Base-by-base conservation (phyloP, 169 alveolate genomes). In the Sarcocystis neurona region DNA sequence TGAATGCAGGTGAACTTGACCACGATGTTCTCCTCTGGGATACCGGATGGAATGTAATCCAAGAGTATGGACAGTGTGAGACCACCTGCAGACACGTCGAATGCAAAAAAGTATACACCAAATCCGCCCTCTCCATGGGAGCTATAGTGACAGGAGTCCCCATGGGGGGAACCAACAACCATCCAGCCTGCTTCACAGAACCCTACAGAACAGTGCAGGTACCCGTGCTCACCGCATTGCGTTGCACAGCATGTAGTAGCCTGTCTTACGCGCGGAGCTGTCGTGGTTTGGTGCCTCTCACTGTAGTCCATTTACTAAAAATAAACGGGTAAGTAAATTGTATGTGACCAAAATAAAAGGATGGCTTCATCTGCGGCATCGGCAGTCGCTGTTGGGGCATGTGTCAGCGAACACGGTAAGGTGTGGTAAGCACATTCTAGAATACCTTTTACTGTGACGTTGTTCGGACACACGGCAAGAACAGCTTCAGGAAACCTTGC, bases 11-110 rank as follows among this genome's bases (percentile, higher is more conserved):
- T 63, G 15, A 63, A 63, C 43, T 20, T 63, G 30, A 30, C 75
- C 43, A 63, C 75, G 75, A 63, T 20, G 10, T 63, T 44, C 12
- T 63, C 75, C 43, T 63, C 75, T 63, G 75, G 75, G 34, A 30
- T 44, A 63, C 75, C 75, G 3, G 15, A 44, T 6, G 75, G 75
- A 44, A 63, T 39, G 43, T 63, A 63, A 18, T 63, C 75, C 46
- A 63, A 20, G 30, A 63, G 34, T 32, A 63, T 63, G 12, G 43
- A 32, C 46, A 63, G 75, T 30, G 30, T 15, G 18, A 63, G 43
- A 30, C 75, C 75, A 20, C 75, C 75, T 63, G 70, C n/a, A 63
- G 43, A 20, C 12, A 44, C 6, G 27, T 10, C 60, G 34, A 63
- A 39, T 30, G 75, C 41, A 63, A 44, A 20, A 39, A 63, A 63